Evolutionary conservation across 352 stramenopile genomes (phyloP), one percentile per base, ranked within the genome.

Genomic region (Pythium rishiriense): DNA sequence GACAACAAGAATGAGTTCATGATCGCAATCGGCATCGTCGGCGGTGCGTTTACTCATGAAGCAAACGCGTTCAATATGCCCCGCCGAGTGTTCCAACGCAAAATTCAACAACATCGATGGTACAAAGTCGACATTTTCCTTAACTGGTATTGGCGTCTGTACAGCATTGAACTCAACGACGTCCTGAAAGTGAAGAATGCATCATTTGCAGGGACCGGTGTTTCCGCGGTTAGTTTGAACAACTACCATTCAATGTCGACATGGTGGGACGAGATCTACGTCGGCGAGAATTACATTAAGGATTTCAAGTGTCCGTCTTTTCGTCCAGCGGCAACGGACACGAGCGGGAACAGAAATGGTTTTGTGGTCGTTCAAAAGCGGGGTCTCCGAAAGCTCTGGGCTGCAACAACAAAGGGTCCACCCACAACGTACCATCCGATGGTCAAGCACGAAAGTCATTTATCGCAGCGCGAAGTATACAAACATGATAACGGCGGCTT

Each of bases 231-330:
- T 10, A 96, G 91, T 53, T 54, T 98, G 11, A 93, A 89, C 71
- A 92, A 90, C 43, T 79, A 81, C 26, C 79, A 97, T 43, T 60
- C 79, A 0, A 90, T 91, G 73, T 89, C 75, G 19, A 87, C 73
- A 31, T 98, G 95, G 91, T 98, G 97, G 81, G 97, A 99, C 74
- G 97, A 99, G 64, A 86, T 99, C 37, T 98, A 97, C 70, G 80
- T 98, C 4, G 97, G 97, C 19, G 71, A 89, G 7, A 93, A 98
- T 60, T 88, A 91, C 62, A 75, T 96, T n/a, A 84, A 97, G 67
- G 76, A 73, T 6, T 98, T 99, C 58, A 67, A 68, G 8, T 99
- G 96, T 68, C 96, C 96, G 12, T 70, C 60, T 17, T 37, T 76
- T 29, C 56, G 69, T 17, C 33, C 59, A 4, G 53, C 22, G 24